Percentiles rank a stretch among this genome's conserved stretches.
Conservation (phyloP, 2,329 filamentous ascomycete species). For the Epichloe uncinata region DNA sequence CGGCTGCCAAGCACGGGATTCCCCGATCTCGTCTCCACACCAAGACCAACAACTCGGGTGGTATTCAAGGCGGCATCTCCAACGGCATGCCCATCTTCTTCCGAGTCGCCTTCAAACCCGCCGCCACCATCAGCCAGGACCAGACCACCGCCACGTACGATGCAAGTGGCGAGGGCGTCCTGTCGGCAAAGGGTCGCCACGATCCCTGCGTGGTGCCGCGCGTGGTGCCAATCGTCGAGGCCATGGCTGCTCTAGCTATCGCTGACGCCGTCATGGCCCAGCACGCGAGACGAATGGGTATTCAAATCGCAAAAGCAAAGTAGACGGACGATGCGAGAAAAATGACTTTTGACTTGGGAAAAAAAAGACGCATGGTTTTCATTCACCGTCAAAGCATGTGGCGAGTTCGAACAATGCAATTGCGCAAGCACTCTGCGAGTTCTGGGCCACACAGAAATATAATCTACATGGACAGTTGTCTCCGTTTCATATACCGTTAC, state of each 20-base stretch:
- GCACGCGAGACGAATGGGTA: slow-evolving; percentile 42
- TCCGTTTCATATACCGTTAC: background rate
- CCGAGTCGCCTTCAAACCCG: slow-evolving; percentile 86
- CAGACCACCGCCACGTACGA: slow-evolving; percentile 76
- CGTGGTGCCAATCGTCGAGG: slow-evolving; percentile 79
- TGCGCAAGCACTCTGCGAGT: background rate
- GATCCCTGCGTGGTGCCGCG: slow-evolving; percentile 87
- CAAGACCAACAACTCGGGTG: slow-evolving; percentile 88
- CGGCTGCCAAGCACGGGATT: slow-evolving; percentile 31
- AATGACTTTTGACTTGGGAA: background rate
- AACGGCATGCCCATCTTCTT: slow-evolving; percentile 94
- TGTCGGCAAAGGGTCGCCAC: slow-evolving; percentile 87
- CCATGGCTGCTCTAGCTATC: slow-evolving; percentile 77
- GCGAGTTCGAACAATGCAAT: too few relatives aligned
- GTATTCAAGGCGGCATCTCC: slow-evolving; percentile 88
- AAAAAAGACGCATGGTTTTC: background rate
- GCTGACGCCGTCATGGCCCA: slow-evolving; percentile 83
- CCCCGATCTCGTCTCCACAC: slow-evolving; percentile 57
- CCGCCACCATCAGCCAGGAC: slow-evolving; percentile 82
- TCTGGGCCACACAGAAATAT: background rate
- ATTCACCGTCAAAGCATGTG: too few relatives aligned
- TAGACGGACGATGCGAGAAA: background rate
- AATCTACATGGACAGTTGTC: background rate
- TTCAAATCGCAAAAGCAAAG: slow-evolving; percentile 9
- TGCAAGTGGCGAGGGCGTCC: slow-evolving; percentile 52